These are phyloP conservation scores for Penicillium griseofulvum DNA, from an alignment of 2,329 filamentous ascomycete genomes.

Conservation along the genomic window DNA sequence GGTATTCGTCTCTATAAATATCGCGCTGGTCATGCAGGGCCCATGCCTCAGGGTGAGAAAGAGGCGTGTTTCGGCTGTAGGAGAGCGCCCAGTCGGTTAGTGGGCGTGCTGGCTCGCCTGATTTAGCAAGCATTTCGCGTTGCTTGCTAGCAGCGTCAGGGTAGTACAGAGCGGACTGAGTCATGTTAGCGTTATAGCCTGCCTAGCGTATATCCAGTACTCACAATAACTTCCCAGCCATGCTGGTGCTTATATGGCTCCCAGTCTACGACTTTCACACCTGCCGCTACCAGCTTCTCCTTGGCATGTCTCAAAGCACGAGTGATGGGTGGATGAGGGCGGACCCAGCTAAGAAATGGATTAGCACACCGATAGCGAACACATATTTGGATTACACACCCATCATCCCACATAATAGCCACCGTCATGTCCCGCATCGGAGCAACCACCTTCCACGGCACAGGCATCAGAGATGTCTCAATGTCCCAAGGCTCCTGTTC, in stretches of 20 bases:
- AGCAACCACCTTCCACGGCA: slow-evolving; percentile 40
- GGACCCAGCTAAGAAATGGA: slow-evolving; percentile 48
- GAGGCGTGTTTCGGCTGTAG: slow-evolving; percentile 21
- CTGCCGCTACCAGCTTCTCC: slow-evolving; percentile 41
- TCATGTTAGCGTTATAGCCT: slow-evolving; percentile 27
- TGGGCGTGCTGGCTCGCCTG: slow-evolving; percentile 46
- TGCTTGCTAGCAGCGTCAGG: slow-evolving; percentile 43
- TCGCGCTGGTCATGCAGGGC: slow-evolving; percentile 28
- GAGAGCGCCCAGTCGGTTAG: slow-evolving; percentile 44
- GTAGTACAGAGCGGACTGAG: slow-evolving; percentile 47
- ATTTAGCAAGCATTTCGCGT: slow-evolving; percentile 33
- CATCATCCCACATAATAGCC: slow-evolving; percentile 64
- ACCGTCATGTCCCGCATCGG: slow-evolving; percentile 38
- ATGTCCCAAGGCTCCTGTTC: slow-evolving; percentile 44
- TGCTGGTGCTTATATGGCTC: slow-evolving; percentile 35
- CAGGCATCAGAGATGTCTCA: slow-evolving; percentile 41
- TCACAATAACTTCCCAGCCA: slow-evolving; percentile 37
- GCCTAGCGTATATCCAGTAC: neutral
- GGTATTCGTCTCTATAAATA: slow-evolving; percentile 31
- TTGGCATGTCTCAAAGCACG: slow-evolving; percentile 20
- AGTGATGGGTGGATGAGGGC: slow-evolving; percentile 57
- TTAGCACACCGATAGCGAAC: neutral
- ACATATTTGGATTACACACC: slow-evolving; percentile 24
- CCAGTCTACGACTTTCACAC: slow-evolving; percentile 43
- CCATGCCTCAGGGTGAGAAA: slow-evolving; percentile 32